phyloP scores from a whole-genome alignment of 805 yeast genomes.

The Yarrowia phangngaensis region DNA sequence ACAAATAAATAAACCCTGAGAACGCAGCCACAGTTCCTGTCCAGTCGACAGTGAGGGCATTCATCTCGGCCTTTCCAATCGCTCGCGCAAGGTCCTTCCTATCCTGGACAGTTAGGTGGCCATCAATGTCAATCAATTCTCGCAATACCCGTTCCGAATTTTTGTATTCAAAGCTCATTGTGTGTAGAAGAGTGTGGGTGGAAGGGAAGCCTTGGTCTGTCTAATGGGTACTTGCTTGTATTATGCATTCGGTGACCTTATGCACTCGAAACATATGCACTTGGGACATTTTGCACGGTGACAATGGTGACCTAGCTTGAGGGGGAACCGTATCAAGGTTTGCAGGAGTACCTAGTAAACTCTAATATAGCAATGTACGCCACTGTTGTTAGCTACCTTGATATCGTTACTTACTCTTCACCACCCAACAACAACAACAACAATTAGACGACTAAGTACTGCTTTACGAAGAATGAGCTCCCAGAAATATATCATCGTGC shows the following conservation, averaged over 20 bases:
- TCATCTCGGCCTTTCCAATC: constrained; percentile 13
- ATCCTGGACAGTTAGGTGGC: constrained; percentile 17
- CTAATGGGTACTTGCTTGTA: too few relatives aligned
- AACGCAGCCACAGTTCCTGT: constrained; percentile 12
- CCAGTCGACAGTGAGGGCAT: constrained; percentile 17
- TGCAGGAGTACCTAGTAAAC: too few relatives aligned
- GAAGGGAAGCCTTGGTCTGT: too few relatives aligned
- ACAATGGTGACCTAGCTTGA: too few relatives aligned
- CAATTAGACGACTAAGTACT: too few relatives aligned
- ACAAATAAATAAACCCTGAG: constrained; percentile 12
- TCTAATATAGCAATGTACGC: constrained; percentile 21
- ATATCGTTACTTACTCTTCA: too few relatives aligned
- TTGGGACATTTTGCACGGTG: too few relatives aligned
- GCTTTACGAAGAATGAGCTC: constrained; percentile 8
- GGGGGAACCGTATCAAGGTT: too few relatives aligned
- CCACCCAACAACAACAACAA: constrained; percentile 7
- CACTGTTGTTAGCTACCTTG: too few relatives aligned
- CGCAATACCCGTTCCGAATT: constrained; percentile 5
- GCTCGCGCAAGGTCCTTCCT: constrained; percentile 23
- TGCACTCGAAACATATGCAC: too few relatives aligned
- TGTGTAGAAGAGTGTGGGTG: neutral
- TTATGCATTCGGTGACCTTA: too few relatives aligned
- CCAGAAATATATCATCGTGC: constrained; percentile 37
- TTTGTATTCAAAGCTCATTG: constrained; percentile 20
- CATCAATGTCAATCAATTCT: constrained; percentile 10